Conservation (phyloP, 176 grass and related monocot genomes). For the Miscanthus lutarioriparius region DNA sequence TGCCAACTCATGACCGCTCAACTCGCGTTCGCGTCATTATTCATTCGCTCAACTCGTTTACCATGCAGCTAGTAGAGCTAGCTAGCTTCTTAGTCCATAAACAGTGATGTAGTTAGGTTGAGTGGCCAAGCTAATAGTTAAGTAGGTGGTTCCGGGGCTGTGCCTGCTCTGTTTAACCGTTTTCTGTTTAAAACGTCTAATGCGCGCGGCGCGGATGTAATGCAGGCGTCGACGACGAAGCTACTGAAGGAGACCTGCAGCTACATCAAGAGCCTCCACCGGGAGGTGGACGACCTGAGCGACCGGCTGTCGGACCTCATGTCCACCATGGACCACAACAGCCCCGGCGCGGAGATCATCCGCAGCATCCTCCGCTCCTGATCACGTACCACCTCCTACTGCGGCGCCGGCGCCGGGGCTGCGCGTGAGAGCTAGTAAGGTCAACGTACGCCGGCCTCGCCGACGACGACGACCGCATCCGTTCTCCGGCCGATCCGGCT, state of each 20-base stretch:
- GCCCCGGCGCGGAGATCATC: conserved; percentile 81
- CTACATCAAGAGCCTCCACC: conserved; percentile 97
- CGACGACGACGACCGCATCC: neutral
- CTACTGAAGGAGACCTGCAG: conserved; percentile 88
- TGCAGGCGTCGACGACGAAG: conserved; percentile 82
- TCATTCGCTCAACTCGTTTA: neutral
- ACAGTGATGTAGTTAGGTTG: neutral
- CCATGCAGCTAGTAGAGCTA: neutral
- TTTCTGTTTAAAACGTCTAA: neutral
- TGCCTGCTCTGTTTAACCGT: no score
- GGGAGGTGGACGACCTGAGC: conserved; percentile 91
- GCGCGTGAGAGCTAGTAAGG: neutral
- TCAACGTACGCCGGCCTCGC: neutral
- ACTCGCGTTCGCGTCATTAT: neutral
- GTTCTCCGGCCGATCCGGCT: conserved; percentile 12
- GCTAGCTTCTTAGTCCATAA: neutral
- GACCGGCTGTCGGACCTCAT: conserved; percentile 82
- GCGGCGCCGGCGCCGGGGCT: neutral
- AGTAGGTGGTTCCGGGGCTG: neutral
- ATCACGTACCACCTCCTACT: neutral
- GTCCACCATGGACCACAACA: conserved; percentile 80
- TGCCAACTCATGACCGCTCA: neutral
- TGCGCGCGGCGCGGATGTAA: neutral
- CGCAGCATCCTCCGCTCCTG: conserved; percentile 84
- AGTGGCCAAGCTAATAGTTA: neutral